Conservation (phyloP, 2,329 filamentous ascomycete species). For the Apiospora pterosperma region DNA sequence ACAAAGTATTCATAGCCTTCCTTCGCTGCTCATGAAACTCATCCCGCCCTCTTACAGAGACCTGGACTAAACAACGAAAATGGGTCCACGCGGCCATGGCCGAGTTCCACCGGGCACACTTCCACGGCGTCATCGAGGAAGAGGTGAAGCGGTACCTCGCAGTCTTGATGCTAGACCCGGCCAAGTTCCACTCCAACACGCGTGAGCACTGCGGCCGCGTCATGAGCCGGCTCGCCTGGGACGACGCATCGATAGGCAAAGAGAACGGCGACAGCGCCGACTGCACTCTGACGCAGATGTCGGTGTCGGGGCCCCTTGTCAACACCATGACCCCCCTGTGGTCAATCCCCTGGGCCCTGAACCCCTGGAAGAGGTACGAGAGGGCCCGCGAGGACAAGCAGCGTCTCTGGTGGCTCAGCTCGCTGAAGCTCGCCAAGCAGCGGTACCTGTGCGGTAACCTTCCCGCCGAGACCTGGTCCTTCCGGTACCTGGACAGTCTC, state of each 20-base stretch:
- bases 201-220: constrained; percentile 48
- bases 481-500: constrained; percentile 45
- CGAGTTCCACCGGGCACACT: constrained; percentile 35
- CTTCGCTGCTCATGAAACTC: constrained; percentile 4
- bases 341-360: constrained; percentile 38
- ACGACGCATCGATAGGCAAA: constrained; percentile 43
- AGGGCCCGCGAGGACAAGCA: constrained; percentile 39
- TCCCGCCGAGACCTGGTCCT: constrained; percentile 43
- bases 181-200: constrained; percentile 40
- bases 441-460: constrained; percentile 37
- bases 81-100: constrained; percentile 49
- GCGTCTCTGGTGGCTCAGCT: constrained; percentile 43
- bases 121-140: constrained; percentile 45
- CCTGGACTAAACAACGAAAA: constrained; percentile 46
- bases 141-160: constrained; percentile 44
- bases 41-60: constrained; percentile 28
- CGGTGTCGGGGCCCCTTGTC: constrained; percentile 47
- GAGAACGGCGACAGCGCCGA: constrained; percentile 44
- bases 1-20: background rate
- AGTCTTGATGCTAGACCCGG: constrained; percentile 43
- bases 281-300: constrained; percentile 46
- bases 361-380: constrained; percentile 47
- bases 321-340: constrained; percentile 48
- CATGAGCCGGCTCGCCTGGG: constrained; percentile 48
- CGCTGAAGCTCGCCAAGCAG: constrained; percentile 37